phyloP scores from a whole-genome alignment of 106 monocot genomes.

The Cymbidium sinense region DNA sequence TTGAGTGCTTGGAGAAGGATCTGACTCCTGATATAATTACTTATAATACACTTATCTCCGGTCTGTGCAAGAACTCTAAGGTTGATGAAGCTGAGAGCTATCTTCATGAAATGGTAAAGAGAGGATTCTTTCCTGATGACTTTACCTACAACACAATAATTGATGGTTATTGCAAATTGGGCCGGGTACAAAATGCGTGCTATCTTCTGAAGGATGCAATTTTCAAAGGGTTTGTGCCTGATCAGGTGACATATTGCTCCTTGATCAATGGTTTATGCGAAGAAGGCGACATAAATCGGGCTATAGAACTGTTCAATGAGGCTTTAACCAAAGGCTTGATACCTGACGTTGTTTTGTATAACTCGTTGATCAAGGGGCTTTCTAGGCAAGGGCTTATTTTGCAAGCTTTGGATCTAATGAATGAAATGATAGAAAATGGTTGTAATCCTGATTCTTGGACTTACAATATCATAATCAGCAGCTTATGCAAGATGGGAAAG shows the following conservation, averaged over 20 bases:
- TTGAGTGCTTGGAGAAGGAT: constrained; percentile 43
- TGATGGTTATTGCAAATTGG: constrained; percentile 80
- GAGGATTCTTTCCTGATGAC: constrained; percentile 67
- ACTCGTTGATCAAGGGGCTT: constrained; percentile 76
- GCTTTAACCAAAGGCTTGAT: constrained; percentile 39
- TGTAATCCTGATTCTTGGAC: constrained; percentile 74
- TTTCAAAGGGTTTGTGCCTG: constrained; percentile 85
- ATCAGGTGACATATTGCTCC: constrained; percentile 73
- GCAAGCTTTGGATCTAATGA: constrained; percentile 70
- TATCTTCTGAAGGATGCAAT: constrained; percentile 63
- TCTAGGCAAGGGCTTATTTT: constrained; percentile 56
- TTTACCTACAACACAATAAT: constrained; percentile 92
- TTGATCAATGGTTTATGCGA: constrained; percentile 78
- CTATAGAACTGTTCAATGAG: constrained; percentile 63
- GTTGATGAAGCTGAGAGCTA: constrained; percentile 58
- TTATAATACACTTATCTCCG: constrained; percentile 78
- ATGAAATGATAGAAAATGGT: constrained; percentile 60
- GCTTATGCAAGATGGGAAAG: constrained; percentile 80
- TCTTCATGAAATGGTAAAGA: constrained; percentile 64
- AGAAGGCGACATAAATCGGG: constrained; percentile 71
- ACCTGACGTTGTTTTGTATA: constrained; percentile 53
- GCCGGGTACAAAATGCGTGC: constrained; percentile 39
- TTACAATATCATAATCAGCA: constrained; percentile 78
- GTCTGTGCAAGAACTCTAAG: constrained; percentile 62
- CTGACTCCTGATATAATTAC: constrained; percentile 63